phyloP scores from a whole-genome alignment of 2,329 filamentous ascomycete genomes.

The Eutypa lata region DNA sequence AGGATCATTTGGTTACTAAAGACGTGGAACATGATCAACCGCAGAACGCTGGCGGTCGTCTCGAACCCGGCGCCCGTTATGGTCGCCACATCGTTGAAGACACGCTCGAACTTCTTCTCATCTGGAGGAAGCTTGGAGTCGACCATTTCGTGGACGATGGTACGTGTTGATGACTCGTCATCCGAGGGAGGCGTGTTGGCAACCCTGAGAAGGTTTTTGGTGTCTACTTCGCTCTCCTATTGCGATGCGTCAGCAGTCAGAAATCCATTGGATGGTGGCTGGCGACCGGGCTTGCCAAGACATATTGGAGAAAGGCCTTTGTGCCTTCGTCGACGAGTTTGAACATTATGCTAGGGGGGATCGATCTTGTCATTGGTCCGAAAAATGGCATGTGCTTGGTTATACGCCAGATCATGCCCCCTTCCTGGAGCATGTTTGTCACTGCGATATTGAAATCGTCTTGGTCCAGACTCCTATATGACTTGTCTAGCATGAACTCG shows the following conservation, averaged over 20 bases:
- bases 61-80: constrained; percentile 12
- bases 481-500: neutral
- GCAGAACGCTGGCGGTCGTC: constrained; percentile 10
- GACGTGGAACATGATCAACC: constrained; percentile 12
- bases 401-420: neutral
- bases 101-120: constrained; percentile 10
- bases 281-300: neutral
- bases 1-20: constrained; percentile 14
- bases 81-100: constrained; percentile 10
- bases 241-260: neutral
- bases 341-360: neutral
- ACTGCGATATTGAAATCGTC: neutral
- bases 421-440: neutral
- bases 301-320: neutral
- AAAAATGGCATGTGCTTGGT: neutral
- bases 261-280: neutral
- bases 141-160: constrained; percentile 12
- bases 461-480: neutral
- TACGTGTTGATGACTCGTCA: neutral
- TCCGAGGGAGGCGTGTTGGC: neutral
- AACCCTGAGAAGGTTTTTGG: neutral
- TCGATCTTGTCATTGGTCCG: neutral
- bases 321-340: neutral
- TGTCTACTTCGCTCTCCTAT: neutral
- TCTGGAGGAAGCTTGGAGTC: constrained; percentile 7